Evolutionary conservation across 805 yeast species (phyloP), one percentile per base, ranked within the genome.

Genomic region (Trichomonascus vanleenenianus): DNA sequence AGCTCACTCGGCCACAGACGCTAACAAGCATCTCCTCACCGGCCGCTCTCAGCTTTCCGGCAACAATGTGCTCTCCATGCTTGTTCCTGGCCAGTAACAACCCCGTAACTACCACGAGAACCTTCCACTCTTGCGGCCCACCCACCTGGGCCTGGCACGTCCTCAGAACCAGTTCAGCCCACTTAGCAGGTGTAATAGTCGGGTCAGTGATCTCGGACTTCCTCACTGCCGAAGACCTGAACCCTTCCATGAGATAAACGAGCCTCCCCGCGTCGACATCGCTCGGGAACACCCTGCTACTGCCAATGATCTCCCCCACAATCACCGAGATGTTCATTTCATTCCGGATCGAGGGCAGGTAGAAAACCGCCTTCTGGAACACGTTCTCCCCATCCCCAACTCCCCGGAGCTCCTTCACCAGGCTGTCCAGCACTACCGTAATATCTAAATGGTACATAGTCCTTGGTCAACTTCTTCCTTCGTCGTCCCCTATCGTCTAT

Each of bases 171-270:
- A 25, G 30, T 10, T 43, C 43, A 1, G 45, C 32, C 59, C 60
- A 58, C 1, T 39, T 47, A 8, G 45, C 44, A 9, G 47, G 49
- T 9, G 45, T 36, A 12, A 58, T 44, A 5, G 60, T 52, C 22
- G 62, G 62, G 37, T 55, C 52, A 1, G 59, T 49, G 33, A 58
- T 50, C 1, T 40, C 40, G 4, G 39, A 35, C 40, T 58, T 58
- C 25, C 62, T 35, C 2, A 40, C 37, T 2, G 48, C 46, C 8
- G 62, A 55, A 3, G 56, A 46, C 39, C 53, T 38, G 39, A 58
- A 38, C 2, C 55, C 59, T 15, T 58, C 59, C 2, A 51, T 43
- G 10, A 58, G 50, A 4, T 19, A 12, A 8, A 38, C 30, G 4
- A 36, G 42, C 2, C 42, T 11, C 8, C 27, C 27, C 4, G 27